These are phyloP conservation scores for Colletotrichum cereale DNA, from an alignment of 2,329 filamentous ascomycete species.

Conservation along the genomic window DNA sequence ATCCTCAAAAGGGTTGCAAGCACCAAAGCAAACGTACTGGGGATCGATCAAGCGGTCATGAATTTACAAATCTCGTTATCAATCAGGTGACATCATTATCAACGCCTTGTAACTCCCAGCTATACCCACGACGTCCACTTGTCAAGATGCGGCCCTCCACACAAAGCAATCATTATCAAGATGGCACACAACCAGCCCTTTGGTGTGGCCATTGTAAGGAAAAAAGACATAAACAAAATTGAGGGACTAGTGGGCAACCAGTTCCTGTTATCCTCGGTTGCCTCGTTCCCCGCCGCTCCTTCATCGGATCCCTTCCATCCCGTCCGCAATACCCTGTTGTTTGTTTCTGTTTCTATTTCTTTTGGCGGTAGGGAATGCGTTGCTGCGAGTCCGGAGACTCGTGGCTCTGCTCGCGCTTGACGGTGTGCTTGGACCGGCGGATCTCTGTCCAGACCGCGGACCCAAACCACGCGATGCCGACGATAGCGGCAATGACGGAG, in stretches of 20 bases:
- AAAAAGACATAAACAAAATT: not conserved
- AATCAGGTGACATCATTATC: not conserved
- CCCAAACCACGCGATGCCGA: conserved; percentile 59
- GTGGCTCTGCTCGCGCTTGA: conserved; percentile 38
- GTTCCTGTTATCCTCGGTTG: not conserved
- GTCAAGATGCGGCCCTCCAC: not conserved
- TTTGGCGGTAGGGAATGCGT: conserved; percentile 37
- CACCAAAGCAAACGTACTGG: not conserved
- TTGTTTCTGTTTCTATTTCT: conserved; percentile 33
- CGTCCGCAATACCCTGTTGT: not conserved
- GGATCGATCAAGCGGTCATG: not conserved
- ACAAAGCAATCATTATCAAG: not conserved
- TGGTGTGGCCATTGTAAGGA: not conserved
- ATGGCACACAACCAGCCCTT: not conserved
- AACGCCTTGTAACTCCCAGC: conserved; percentile 4
- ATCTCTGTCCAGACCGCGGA: conserved; percentile 40
- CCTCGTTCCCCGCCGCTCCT: not conserved
- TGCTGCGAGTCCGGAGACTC: conserved; percentile 33
- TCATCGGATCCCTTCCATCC: not conserved
- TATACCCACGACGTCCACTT: not conserved
- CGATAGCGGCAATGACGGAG: conserved; percentile 64
- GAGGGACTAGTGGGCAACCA: not conserved
- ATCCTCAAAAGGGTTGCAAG: not conserved
- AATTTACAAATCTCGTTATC: not conserved
- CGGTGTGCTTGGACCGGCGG: conserved; percentile 22